Percentiles rank a stretch among this genome's conserved stretches.
Conservation (phyloP, 2,329 filamentous ascomycete genomes). For the Rutstroemia sp. region DNA sequence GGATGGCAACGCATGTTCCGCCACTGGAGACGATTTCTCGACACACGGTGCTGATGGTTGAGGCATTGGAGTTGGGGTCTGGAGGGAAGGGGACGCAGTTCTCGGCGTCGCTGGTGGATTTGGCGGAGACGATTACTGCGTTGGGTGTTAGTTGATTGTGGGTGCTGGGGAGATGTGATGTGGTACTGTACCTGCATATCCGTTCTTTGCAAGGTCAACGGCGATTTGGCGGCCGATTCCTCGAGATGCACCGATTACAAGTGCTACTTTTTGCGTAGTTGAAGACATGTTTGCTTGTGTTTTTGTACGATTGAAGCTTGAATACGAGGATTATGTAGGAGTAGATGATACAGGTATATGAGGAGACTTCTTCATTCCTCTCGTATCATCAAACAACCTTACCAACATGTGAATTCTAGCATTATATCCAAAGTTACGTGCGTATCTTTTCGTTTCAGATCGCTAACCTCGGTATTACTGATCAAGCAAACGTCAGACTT, state of each 20-base stretch:
- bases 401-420: too few species aligned
- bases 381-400: too few species aligned
- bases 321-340: background rate
- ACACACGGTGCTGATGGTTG: conserved; percentile 75
- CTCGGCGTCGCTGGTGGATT: conserved; percentile 58
- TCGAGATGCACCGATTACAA: conserved; percentile 68
- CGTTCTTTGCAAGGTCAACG: conserved; percentile 64
- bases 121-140: conserved; percentile 59
- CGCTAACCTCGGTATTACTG: background rate
- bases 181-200: conserved; percentile 53
- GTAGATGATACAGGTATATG: background rate
- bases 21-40: conserved; percentile 62
- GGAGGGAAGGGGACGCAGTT: conserved; percentile 58
- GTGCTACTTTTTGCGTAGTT: conserved; percentile 43
- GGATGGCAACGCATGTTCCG: conserved; percentile 57
- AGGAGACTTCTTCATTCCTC: too few species aligned
- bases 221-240: conserved; percentile 74
- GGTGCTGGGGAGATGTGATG: background rate
- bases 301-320: background rate
- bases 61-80: conserved; percentile 65
- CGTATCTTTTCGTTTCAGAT: too few species aligned
- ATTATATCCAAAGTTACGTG: too few species aligned
- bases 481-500: too few species aligned
- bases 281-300: conserved; percentile 6
- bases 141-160: background rate